Evolutionary conservation across 371 early-diverging fungal genomes (phyloP), one percentile per base, ranked within the genome.

Genomic region (Caulochytrium protostelioides): DNA sequence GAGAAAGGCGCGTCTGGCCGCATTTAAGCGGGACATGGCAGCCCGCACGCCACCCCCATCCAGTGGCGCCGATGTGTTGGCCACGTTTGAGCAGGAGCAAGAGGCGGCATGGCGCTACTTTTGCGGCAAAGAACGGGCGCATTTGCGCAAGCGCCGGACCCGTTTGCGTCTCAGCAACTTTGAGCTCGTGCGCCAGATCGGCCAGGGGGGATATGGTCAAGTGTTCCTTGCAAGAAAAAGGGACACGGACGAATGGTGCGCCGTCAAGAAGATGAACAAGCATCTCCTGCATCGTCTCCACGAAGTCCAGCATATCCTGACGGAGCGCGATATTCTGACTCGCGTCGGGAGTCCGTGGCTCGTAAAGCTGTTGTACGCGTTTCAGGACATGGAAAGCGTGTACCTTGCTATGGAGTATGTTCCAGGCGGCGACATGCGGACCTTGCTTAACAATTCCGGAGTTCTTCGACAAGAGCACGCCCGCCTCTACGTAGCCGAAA

Each of bases 381-480:
- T 76, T 41, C 76, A 76, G 39, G 76, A 76, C 54, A 45, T 32
- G 38, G 56, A 62, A 4, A 37, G 38, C 29, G 63, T 65, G 3
- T 65, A 59, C 36, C 39, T 65, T 24, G 66, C 61, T 0, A 65
- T 65, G 62, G 90, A 89, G 51, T 89, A 73, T 60, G 75, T 83
- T 10, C 72, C 83, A 0, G 87, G 90, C 21, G 90, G 87, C 8
- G 87, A 86, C 41, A 49, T 89, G 34, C 66, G 83, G 35, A 74
- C 76, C 10, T 49, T 82, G 21, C 55, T 85, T 21, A 73, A 72
- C 27, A 73, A 61, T 44, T 54, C 50, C 43, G 69, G 74, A 17
- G 47, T 69, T 6, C 47, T 77, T 28, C 45, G 59, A 8, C 66
- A 79, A 50, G 55, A 50, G 6, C 55, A 65, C 37, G 70, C 76